These are phyloP conservation scores for Spiraea crenata DNA, from an alignment of 331 rosid species.

Conservation along the genomic window DNA sequence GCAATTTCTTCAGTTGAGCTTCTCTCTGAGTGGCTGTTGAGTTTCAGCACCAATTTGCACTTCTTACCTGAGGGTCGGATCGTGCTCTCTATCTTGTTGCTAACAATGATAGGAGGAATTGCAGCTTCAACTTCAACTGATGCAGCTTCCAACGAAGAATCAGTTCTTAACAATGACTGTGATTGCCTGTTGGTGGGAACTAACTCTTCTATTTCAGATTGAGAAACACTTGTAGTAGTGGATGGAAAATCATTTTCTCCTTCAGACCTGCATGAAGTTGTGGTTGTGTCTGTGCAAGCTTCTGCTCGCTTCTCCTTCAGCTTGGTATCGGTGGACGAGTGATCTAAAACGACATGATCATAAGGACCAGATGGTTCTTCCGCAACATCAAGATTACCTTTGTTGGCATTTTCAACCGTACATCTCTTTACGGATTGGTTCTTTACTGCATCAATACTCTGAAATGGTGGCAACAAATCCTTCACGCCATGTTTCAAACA, in stretches of 20 bases:
- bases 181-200: conserved; percentile 37
- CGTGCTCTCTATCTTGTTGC: conserved; percentile 32
- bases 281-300: conserved; percentile 26
- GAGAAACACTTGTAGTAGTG: conserved; percentile 41
- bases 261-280: conserved; percentile 40
- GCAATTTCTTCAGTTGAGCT: conserved; percentile 41
- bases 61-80: conserved; percentile 37
- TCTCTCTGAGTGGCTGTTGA: conserved; percentile 33
- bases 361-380: conserved; percentile 26
- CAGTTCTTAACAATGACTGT: conserved; percentile 26
- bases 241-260: conserved; percentile 49
- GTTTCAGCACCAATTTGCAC: conserved; percentile 48
- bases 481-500: conserved; percentile 56
- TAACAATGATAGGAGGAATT: conserved; percentile 19
- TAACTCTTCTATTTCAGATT: conserved; percentile 43
- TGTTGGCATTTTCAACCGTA: conserved; percentile 30
- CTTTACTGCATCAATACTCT: conserved; percentile 34
- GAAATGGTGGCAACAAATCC: conserved; percentile 56
- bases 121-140: conserved; percentile 35
- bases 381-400: conserved; percentile 22
- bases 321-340: conserved; percentile 15
- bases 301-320: conserved; percentile 32
- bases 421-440: conserved; percentile 29
- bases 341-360: conserved; percentile 26
- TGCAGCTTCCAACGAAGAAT: conserved; percentile 33